Evolutionary conservation across 2,329 filamentous ascomycete species (phyloP), one percentile per base, ranked within the genome.

Genomic region (Xylaria sp.): DNA sequence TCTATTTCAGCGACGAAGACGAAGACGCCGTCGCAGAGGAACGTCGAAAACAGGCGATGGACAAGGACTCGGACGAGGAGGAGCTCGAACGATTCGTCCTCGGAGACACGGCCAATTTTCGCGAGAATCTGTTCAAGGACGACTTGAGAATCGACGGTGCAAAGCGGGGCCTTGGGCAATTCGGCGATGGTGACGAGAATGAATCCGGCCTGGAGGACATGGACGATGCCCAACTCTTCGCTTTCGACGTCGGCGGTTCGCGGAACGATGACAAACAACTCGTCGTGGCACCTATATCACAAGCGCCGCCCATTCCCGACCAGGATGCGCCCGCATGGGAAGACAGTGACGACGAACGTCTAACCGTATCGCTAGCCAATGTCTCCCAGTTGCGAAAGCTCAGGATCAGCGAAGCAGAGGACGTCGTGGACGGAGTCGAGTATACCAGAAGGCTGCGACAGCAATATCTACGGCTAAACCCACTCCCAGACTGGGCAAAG

Each of bases 271-370:
- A 64, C 21, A 64, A 74, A 22, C 64, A 71, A 9, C 60, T 67
- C 18, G 53, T 52, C 9, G 21, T 52, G 41, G 55, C 59, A 21
- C 34, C 63, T 0, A 21, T 39, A 9, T 50, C 67, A 5, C 69
- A 72, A 34, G 47, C 67, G 38, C 54, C 50, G 5, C 58, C 57
- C 8, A 34, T 37, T 19, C 37, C 52, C 13, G 46, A 59, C 17
- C 61, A 62, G 24, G 76, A 81, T 39, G 76, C 78, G 18, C 80
- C 87, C 2, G 90, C 86, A 1, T 99, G 94, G 94, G 86, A 92
- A 63, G 94, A 99, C 70, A 97, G 92, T 72, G 94, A 99, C 66
- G 94, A 99, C 68, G 94, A 97, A 68, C 84, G 90, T 49, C 77
- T 97, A 58, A 84, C 86, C 6, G 82, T 99, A 44, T 97, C 93